Base-by-base conservation (phyloP, 179 eudicot species). In the Drosera spatulata region DNA sequence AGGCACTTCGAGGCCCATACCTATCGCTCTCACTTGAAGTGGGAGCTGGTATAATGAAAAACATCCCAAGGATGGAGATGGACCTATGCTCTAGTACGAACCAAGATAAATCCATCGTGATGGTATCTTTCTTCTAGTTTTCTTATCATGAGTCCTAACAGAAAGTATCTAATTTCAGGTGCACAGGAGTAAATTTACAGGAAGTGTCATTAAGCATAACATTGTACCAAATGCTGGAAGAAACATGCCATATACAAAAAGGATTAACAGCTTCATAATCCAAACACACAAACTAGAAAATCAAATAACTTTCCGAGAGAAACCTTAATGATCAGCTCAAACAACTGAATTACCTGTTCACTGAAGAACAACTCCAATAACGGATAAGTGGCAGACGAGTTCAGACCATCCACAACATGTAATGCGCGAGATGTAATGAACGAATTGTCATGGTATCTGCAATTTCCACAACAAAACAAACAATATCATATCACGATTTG, bases 371-470 rank as follows among this genome's bases (percentile, higher is more conserved):
- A 63, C 65, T 89, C 96, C 86, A 82, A 64, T 61, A 91, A 65
- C 44, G 73, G 69, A 59, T 80, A 86, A 7, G 98, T 91, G 39
- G 85, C 82, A 44, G 96, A 80, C 56, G 70, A 6, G 67, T 89
- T 86, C 43, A 86, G 54, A 62, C 65, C 77, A 61, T 88, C 71
- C 10, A 77, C 78, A 56, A 91, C 76, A 66, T 91, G 96, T 73
- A 91, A 58, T 22, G 93, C 95, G 5, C 90, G 85, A 40, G 93
- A 88, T 37, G 83, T 71, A 57, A 68, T 78, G 67, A 75, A 91
- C 6, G 96, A 75, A 67, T 91, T 84, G 63, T 91, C 95, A 68
- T 91, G 98, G 79, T 88, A 91, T 62, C 96, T 91, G 77, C 79
- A 70, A 7, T 55, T 55, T 37, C 4, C 37, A 39, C 3, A 43